These are phyloP conservation scores for Rhytidiadelphus loreus DNA, from an alignment of 225 moss, liverwort and hornwort species.

Conservation along the genomic window DNA sequence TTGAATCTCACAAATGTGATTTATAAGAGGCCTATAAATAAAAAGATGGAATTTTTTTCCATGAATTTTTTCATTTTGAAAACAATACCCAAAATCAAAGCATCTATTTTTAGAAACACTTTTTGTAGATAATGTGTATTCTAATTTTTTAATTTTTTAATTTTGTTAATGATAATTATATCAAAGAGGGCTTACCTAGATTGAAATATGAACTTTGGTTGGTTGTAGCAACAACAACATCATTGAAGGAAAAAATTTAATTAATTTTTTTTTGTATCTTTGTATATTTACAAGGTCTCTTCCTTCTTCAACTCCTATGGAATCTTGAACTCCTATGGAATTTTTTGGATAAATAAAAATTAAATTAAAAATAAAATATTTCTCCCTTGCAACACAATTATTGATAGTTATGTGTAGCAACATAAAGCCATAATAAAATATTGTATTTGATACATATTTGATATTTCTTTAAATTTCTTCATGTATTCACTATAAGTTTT, in stretches of 20 bases:
- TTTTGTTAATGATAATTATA: background rate
- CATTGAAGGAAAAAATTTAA: too few species aligned
- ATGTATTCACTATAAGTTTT: background rate
- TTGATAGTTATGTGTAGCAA: accelerated
- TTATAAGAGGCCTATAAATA: background rate
- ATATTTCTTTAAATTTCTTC: background rate
- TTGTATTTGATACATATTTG: background rate
- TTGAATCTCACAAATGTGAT: background rate
- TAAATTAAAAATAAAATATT: too few species aligned
- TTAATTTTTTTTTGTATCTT: too few species aligned
- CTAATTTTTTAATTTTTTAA: accelerated
- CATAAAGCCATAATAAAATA: accelerated
- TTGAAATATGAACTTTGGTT: background rate
- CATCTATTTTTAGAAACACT: accelerated
- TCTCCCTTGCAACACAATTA: background rate
- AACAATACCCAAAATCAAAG: background rate
- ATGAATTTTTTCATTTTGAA: background rate
- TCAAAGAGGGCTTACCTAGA: accelerated
- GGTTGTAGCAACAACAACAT: accelerated
- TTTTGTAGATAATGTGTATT: accelerated
- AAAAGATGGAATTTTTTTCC: accelerated
- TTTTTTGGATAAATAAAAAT: too few species aligned
- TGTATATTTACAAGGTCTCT: background rate
- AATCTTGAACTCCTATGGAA: too few species aligned
- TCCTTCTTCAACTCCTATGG: accelerated